Conservation (phyloP, 345 rosid species). For the Odontarrhena argentea region DNA sequence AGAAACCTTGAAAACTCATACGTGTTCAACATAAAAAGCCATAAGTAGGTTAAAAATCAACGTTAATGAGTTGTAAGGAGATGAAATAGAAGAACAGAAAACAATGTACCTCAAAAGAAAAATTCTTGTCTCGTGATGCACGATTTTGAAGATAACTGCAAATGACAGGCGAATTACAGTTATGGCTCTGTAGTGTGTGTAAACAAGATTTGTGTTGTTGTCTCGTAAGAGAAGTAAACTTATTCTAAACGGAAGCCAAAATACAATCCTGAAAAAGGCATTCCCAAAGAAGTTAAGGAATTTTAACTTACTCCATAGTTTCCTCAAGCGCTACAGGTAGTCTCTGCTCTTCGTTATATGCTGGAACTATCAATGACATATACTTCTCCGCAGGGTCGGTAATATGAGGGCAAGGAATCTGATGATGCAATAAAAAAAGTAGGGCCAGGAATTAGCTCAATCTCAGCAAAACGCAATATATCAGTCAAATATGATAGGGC, state of each 20-base stretch:
- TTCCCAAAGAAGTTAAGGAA: neutral
- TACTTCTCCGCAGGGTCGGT: constrained; percentile 81
- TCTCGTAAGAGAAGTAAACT: constrained; percentile 20
- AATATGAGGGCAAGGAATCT: constrained; percentile 73
- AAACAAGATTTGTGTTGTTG: neutral
- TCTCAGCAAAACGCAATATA: constrained; percentile 11
- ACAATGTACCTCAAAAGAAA: constrained; percentile 82
- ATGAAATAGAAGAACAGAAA: constrained; percentile 6
- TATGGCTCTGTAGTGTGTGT: constrained; percentile 9
- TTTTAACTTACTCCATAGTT: constrained; percentile 70
- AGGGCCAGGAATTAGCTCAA: neutral
- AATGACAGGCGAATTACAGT: constrained; percentile 28
- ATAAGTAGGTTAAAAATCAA: neutral
- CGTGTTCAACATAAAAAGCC: neutral
- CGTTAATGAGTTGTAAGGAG: neutral
- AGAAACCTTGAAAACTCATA: constrained; percentile 1
- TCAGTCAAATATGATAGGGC: neutral
- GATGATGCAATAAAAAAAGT: constrained; percentile 21
- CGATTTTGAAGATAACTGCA: constrained; percentile 87
- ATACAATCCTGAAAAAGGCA: neutral
- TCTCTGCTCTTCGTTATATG: constrained; percentile 86
- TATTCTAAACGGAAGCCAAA: constrained; percentile 9
- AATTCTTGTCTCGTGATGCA: constrained; percentile 72
- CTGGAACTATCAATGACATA: constrained; percentile 83
- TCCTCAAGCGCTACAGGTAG: constrained; percentile 91